Base-by-base conservation (phyloP, 2,329 filamentous ascomycete genomes). In the Fusarium sacchari region DNA sequence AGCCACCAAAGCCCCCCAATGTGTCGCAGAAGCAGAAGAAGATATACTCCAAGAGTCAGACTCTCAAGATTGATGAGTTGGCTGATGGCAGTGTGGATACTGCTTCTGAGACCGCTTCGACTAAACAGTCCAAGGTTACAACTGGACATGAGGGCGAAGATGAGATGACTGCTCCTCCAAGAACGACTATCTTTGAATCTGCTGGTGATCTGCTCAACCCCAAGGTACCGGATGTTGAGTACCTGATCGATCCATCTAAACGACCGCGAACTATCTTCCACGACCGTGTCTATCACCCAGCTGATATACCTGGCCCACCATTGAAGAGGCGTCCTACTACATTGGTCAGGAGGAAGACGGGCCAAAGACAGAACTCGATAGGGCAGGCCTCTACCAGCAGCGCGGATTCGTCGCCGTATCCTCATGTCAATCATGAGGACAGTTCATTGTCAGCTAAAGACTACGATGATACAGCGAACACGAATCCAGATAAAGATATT, bases 221-320 rank as follows among this genome's bases (percentile, higher is more conserved):
- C 10, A 96, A 95, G 53, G 84, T 98, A 39, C 96, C 96, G 22
- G 89, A 93, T 0, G 86, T 90, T 7, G 92, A 95, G 49, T 99
- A 94, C 81, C 86, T 99, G 42, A 89, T 95, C 58, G 93, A 98
- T 76, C 96, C 96, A 13, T 88, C 91, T 4, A 92, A 90, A 57
- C 92, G 96, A 22, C 91, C 94, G 1, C 90, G 94, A 52, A 96
- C 96, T 4, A 99, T 99, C 68, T 98, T 98, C 82, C 96, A 99
- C 81, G 96, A 99, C 81, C 92, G 96, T 17, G 90, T 99, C 22
- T 99, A 99, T 80, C 94, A 97, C 77, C 95, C 96, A 0, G 89
- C 92, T 47, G 96, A 99, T 79, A 98, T 99, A 40, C 96, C 96
- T 2, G 90, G 92, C 2, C 94, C 95, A 14, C 92, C 93, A 2